These are phyloP conservation scores for Agastache rugosa DNA, from an alignment of 257 asterid genomes.

Conservation along the genomic window DNA sequence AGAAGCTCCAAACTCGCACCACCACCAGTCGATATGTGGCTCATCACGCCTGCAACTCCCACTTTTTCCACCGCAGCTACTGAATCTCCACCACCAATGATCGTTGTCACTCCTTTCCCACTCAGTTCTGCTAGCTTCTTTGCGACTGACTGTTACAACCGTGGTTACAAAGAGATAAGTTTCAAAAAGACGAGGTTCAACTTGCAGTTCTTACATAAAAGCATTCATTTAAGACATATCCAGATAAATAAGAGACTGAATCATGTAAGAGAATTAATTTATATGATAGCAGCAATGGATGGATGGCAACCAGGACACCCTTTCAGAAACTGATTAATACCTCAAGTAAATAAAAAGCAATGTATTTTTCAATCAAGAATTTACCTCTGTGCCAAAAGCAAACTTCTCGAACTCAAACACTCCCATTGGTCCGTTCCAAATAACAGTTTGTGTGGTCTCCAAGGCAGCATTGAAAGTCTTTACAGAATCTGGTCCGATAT, in stretches of 20 bases:
- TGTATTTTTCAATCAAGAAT: background rate
- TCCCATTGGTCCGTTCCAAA: constrained; percentile 98
- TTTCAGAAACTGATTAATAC: background rate
- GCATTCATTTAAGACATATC: background rate
- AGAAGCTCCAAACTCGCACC: constrained; percentile 96
- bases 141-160: constrained; percentile 59
- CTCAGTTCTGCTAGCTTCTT: constrained; percentile 86
- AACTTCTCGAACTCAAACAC: constrained; percentile 91
- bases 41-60: constrained; percentile 82
- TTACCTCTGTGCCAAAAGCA: constrained; percentile 86
- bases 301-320: background rate
- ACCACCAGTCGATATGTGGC: constrained; percentile 96
- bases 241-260: background rate
- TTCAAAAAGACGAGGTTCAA: background rate
- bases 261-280: background rate
- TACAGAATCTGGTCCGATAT: constrained; percentile 82
- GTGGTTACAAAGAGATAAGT: background rate
- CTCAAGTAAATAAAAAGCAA: background rate
- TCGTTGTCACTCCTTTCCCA: constrained; percentile 84
- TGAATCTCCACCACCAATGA: constrained; percentile 93
- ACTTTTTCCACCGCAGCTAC: constrained; percentile 95
- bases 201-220: background rate
- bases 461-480: constrained; percentile 79
- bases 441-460: constrained; percentile 77
- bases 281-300: background rate